Evolutionary conservation across 768 basidiomycete species (phyloP).

Genomic region (Amanita rimosa): DNA sequence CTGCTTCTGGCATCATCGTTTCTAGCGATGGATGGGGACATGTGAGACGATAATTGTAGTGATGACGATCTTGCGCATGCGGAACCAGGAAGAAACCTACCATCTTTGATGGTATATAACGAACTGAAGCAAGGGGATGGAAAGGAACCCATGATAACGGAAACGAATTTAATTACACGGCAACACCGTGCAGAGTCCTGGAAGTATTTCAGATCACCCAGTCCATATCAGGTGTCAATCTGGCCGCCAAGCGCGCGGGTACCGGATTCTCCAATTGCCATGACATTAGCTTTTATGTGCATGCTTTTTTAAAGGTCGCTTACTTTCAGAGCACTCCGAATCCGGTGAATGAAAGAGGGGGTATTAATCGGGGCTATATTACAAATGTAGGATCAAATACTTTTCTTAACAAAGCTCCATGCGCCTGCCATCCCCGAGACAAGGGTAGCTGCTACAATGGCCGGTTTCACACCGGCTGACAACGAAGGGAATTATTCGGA

Average conservation of each 20-base stretch:
- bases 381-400: constrained; percentile 48
- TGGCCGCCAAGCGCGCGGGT: constrained; percentile 30
- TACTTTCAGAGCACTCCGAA: constrained; percentile 30
- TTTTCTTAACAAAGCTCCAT: constrained; percentile 94
- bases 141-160: constrained; percentile 14
- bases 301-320: constrained; percentile 27
- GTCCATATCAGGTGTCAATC: constrained; percentile 32
- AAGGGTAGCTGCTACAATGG: constrained; percentile 78
- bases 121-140: constrained; percentile 1
- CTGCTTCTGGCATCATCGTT: background rate
- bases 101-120: constrained; percentile 1
- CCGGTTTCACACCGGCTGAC: constrained; percentile 86
- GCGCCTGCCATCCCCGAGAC: constrained; percentile 84
- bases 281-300: constrained; percentile 14
- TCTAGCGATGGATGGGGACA: background rate
- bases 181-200: constrained; percentile 31
- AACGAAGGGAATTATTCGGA: constrained; percentile 24
- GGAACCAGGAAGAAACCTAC: background rate
- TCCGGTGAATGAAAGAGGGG: constrained; percentile 29
- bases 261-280: constrained; percentile 21
- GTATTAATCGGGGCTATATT: constrained; percentile 39
- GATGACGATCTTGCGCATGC: background rate
- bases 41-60: background rate
- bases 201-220: constrained; percentile 33
- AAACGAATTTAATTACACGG: constrained; percentile 22